Conservation (phyloP, 2,329 filamentous ascomycete genomes). For the Aspergillaceae sp. region DNA sequence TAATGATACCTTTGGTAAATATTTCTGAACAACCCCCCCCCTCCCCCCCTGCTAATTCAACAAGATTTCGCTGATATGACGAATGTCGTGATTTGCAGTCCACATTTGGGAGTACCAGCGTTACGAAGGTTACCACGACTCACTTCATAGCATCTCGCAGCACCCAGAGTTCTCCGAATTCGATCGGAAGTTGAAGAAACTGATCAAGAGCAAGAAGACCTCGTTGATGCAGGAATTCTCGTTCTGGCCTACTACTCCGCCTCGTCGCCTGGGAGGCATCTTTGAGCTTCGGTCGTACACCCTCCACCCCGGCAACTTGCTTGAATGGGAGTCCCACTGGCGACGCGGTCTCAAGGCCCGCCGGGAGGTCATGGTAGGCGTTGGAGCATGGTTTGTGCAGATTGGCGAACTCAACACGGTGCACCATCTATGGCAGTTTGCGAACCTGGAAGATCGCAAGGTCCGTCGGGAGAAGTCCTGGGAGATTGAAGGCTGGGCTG, state of each 20-base stretch:
- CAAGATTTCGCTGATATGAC: too few species aligned
- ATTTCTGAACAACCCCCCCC: background rate
- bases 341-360: slow-evolving; percentile 81
- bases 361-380: slow-evolving; percentile 95
- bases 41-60: too few species aligned
- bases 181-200: slow-evolving; percentile 71
- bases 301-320: slow-evolving; percentile 84
- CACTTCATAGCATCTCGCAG: slow-evolving; percentile 70
- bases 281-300: slow-evolving; percentile 97
- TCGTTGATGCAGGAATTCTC: slow-evolving; percentile 99
- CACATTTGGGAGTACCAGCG: slow-evolving; percentile 99
- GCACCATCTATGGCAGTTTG: slow-evolving; percentile 97
- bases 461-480: slow-evolving; percentile 87
- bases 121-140: slow-evolving; percentile 91
- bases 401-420: slow-evolving; percentile 96
- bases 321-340: slow-evolving; percentile 99
- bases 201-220: slow-evolving; percentile 75
- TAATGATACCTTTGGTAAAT: slow-evolving; percentile 86
- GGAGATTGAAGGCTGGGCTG: slow-evolving; percentile 89
- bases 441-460: slow-evolving; percentile 89
- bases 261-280: slow-evolving; percentile 78
- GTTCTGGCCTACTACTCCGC: slow-evolving; percentile 94
- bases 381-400: slow-evolving; percentile 97
- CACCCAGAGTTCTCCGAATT: slow-evolving; percentile 80
- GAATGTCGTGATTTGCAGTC: slow-evolving; percentile 46